A percentile compares a stretch with the other conserved stretches of the same genome.
Evolutionary conservation across 768 basidiomycete genomes (phyloP).

Genomic region (Tricholoma flavovirens): DNA sequence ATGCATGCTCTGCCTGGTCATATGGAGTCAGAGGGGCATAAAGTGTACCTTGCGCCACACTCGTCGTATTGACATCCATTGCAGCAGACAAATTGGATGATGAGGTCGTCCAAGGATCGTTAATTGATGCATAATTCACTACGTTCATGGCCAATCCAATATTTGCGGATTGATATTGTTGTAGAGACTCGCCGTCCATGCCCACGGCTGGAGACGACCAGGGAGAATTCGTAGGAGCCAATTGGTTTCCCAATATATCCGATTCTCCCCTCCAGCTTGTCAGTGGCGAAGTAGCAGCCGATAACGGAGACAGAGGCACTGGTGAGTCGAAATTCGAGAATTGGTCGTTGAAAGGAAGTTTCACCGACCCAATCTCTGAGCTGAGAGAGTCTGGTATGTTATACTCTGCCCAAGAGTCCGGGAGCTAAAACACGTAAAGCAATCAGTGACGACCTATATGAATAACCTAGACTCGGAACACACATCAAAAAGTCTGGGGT

Average conservation of each 20-base stretch:
- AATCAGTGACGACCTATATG: background rate
- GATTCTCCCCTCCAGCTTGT: slow-evolving; percentile 33
- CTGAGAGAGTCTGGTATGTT: slow-evolving; percentile 10
- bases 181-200: background rate
- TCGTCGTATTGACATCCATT: background rate
- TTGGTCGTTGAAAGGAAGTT: slow-evolving; percentile 9
- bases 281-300: slow-evolving; percentile 32
- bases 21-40: slow-evolving; percentile 2
- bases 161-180: background rate
- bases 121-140: background rate
- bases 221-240: background rate
- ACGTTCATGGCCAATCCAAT: background rate
- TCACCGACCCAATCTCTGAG: slow-evolving; percentile 8
- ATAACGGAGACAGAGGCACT: slow-evolving; percentile 21
- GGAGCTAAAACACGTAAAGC: background rate
- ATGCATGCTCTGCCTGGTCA: background rate
- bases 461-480: slow-evolving; percentile 1
- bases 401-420: background rate
- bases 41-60: slow-evolving; percentile 3
- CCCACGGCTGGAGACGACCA: slow-evolving; percentile 9
- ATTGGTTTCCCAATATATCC: slow-evolving; percentile 4
- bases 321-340: slow-evolving; percentile 9
- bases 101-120: slow-evolving; percentile 5
- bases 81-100: background rate
- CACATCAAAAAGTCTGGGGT: slow-evolving; percentile 8